Evolutionary conservation across 2,329 filamentous ascomycete species (phyloP).

Genomic region (Fusarium brachygibbosum): DNA sequence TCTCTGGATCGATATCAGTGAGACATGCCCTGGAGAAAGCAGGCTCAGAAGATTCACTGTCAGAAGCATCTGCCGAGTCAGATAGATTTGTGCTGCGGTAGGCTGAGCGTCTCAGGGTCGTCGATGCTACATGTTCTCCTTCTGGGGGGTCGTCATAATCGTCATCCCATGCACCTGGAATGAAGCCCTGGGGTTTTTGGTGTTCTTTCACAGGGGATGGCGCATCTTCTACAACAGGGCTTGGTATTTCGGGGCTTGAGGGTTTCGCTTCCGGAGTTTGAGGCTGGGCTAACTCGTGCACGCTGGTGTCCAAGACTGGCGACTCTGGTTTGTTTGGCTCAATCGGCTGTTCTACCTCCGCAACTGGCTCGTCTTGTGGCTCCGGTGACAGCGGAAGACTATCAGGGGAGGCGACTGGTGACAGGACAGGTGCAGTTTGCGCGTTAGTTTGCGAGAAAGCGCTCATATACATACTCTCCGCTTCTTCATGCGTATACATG

Average conservation of each 20-base stretch:
- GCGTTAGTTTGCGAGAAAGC: constrained; percentile 68
- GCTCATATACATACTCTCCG: constrained; percentile 90
- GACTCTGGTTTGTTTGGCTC: constrained; percentile 1
- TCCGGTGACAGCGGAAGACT: constrained; percentile 14
- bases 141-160: constrained; percentile 49
- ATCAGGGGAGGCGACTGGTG: constrained; percentile 23
- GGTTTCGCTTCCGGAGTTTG: constrained; percentile 3
- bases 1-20: constrained; percentile 32
- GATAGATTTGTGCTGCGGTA: constrained; percentile 21
- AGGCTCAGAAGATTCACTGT: constrained; percentile 49
- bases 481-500: constrained; percentile 82
- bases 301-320: constrained; percentile 7
- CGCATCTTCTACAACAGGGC: constrained; percentile 10
- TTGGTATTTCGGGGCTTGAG: constrained; percentile 5
- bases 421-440: constrained; percentile 33
- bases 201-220: constrained; percentile 1
- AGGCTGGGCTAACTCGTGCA: constrained; percentile 1
- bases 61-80: constrained; percentile 27
- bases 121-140: constrained; percentile 26
- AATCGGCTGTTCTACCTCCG: background rate
- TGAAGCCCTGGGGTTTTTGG: constrained; percentile 46
- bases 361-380: background rate
- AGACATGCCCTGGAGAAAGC: constrained; percentile 48
- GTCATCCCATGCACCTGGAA: constrained; percentile 68
- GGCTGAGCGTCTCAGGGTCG: constrained; percentile 13